These are phyloP conservation scores for Lenzites betulinus DNA, from an alignment of 768 basidiomycete species.

Conservation along the genomic window DNA sequence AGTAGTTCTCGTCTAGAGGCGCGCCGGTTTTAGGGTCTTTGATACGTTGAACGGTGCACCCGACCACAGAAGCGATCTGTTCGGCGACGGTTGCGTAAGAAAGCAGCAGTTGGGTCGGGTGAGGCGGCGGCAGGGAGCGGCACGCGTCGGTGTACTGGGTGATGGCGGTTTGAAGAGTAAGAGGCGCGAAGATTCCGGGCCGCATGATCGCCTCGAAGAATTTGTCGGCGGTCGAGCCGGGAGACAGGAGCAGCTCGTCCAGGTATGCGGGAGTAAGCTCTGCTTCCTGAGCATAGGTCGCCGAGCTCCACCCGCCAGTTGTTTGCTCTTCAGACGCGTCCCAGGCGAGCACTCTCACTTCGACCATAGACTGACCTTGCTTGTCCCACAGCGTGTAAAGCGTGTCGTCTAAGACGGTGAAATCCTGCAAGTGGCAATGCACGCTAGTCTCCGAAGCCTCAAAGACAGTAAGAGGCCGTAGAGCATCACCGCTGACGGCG, in stretches of 20 bases:
- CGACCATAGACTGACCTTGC: slow-evolving; percentile 70
- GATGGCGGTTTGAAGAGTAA: slow-evolving; percentile 80
- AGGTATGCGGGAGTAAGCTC: slow-evolving; percentile 86
- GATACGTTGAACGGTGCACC: slow-evolving; percentile 76
- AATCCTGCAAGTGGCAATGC: slow-evolving; percentile 79
- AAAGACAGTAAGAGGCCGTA: slow-evolving; percentile 58
- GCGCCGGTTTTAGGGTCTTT: slow-evolving; percentile 79
- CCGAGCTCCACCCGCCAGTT: slow-evolving; percentile 53
- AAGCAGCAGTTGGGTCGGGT: slow-evolving; percentile 56
- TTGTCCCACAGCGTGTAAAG: slow-evolving; percentile 81
- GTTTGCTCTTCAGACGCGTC: slow-evolving; percentile 10
- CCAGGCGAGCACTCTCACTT: slow-evolving; percentile 38
- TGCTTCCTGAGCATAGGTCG: slow-evolving; percentile 65
- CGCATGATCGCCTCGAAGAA: slow-evolving; percentile 84
- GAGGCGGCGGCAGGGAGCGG: slow-evolving; percentile 61
- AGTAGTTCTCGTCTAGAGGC: slow-evolving; percentile 74
- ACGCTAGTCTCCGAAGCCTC: slow-evolving; percentile 61
- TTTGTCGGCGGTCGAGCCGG: slow-evolving; percentile 73
- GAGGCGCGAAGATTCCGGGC: slow-evolving; percentile 84
- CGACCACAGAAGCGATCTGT: slow-evolving; percentile 83
- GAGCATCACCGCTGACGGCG: slow-evolving; percentile 54
- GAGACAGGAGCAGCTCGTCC: slow-evolving; percentile 74
- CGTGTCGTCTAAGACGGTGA: slow-evolving; percentile 50
- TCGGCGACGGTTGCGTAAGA: slow-evolving; percentile 69
- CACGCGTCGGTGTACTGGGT: slow-evolving; percentile 79